Evolutionary conservation across 2,329 filamentous ascomycete genomes (phyloP).

Genomic region (Ustulina deusta): DNA sequence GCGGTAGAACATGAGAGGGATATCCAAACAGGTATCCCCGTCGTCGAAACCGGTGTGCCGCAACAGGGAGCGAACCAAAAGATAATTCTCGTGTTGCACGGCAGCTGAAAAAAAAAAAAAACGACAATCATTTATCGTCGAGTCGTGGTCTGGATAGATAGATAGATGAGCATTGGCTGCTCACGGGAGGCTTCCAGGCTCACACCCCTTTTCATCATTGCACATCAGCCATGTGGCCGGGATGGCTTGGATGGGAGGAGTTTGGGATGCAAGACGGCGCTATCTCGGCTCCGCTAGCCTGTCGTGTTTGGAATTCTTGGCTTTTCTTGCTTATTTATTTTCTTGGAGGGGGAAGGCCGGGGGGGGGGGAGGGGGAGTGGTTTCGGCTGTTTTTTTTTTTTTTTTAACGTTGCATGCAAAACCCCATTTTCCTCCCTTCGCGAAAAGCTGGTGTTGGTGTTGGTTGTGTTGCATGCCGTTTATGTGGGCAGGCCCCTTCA

Average conservation of each 20-base stretch:
- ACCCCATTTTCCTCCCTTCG: too few relatives aligned
- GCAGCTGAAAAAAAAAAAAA: slow-evolving; percentile 15
- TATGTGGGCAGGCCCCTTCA: too few relatives aligned
- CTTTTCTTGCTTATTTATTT: too few relatives aligned
- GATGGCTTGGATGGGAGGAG: slow-evolving; percentile 37
- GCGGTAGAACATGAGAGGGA: too few relatives aligned
- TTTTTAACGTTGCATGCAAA: too few relatives aligned
- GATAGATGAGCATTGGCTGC: slow-evolving; percentile 3
- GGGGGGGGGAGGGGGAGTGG: too few relatives aligned
- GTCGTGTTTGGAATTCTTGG: neutral
- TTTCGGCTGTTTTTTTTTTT: too few relatives aligned
- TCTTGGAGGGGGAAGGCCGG: too few relatives aligned
- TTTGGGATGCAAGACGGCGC: slow-evolving; percentile 47
- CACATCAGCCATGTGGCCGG: slow-evolving; percentile 41
- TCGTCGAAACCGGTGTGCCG: too few relatives aligned
- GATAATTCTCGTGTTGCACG: slow-evolving; percentile 13
- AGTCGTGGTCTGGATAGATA: neutral
- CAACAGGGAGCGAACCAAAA: slow-evolving; percentile 1
- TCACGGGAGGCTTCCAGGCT: neutral
- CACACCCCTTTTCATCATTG: slow-evolving; percentile 35
- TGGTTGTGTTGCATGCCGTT: too few relatives aligned
- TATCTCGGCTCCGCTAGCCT: slow-evolving; percentile 48
- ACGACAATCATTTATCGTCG: neutral
- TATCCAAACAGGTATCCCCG: too few relatives aligned
- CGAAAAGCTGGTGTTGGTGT: too few relatives aligned